Base-by-base conservation (phyloP, 495 filamentous ascomycete species). In the Corynascus novoguineensis region DNA sequence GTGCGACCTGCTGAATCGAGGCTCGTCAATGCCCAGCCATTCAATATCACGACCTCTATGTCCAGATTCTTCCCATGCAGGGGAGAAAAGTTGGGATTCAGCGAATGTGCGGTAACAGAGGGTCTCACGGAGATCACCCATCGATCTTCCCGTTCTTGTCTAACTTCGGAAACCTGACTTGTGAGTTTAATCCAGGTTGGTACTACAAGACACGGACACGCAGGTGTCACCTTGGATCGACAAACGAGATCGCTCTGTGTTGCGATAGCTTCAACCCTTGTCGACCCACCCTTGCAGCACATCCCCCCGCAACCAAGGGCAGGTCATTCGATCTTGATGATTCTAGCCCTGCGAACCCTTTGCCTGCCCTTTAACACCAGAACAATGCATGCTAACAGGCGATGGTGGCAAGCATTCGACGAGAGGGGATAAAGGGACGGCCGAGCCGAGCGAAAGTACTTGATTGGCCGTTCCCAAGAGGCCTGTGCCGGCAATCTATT, bases 401-500 rank as follows among this genome's bases (percentile, higher is more conserved):
- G 31, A 59, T 50, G 17, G 57, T 44, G 50, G 44, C 42, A 34
- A 50, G 25, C 28, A 11, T 17, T 14, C 40, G 32, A 34, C 35
- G 27, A n/a, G n/a, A 41, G 59, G 40, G 45, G 32, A 45, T 31
- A 45, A 48, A 60, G 35, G 51, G 45, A 29, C 46, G 28, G 35
- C 31, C 28, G 50, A 55, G n/a, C 12, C 19, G 42, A 25, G 17
- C 22, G 34, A 24, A 19, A 24, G n/a, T 10, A 51, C 9, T 24
- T 67, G 64, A 65, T 69, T 69, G 64, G 67, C 0, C 48, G 11
- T 37, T 19, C 10, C 53, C 61, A 31, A n/a, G 15, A 17, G 34
- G 34, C 27, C 44, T 41, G 44, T 56, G 64, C 58, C 55, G 60
- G 56, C 64, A 68, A 66, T 68, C 68, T 72, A 72, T 70, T 72